A percentile compares a stretch with the other conserved stretches of the same genome.
phyloP scores from a whole-genome alignment of 2,329 filamentous ascomycete species.

The Stemphylium beticola region DNA sequence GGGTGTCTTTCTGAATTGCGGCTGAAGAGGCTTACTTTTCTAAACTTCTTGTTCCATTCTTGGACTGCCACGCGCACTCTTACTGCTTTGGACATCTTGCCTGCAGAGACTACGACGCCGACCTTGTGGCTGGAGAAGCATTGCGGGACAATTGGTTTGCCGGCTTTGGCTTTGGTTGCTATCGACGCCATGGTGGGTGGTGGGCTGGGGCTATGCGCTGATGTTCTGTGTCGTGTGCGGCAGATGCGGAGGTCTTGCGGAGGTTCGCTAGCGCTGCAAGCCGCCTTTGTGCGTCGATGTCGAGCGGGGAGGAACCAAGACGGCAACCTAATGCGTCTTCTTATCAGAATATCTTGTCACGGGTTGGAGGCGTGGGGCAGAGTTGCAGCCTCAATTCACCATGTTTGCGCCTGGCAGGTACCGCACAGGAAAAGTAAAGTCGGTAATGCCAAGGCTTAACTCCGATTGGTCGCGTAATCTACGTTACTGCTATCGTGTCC shows the following conservation, averaged over 20 bases:
- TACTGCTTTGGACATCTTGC: slow-evolving; percentile 78
- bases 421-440: slow-evolving; percentile 32
- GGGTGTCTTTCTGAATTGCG: background rate
- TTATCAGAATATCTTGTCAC: background rate
- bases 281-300: background rate
- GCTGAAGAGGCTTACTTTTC: slow-evolving; percentile 64
- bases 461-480: slow-evolving; percentile 35
- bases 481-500: slow-evolving; percentile 38
- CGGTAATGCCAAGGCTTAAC: slow-evolving; percentile 28
- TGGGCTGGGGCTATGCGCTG: background rate
- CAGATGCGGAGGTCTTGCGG: slow-evolving; percentile 17
- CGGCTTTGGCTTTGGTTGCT: slow-evolving; percentile 25
- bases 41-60: slow-evolving; percentile 73
- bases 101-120: slow-evolving; percentile 78
- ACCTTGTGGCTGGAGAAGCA: slow-evolving; percentile 40
- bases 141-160: slow-evolving; percentile 33
- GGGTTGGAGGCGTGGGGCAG: slow-evolving; percentile 5
- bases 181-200: slow-evolving; percentile 30
- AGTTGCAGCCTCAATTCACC: slow-evolving; percentile 19
- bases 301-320: slow-evolving; percentile 1
- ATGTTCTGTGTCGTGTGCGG: slow-evolving; percentile 10
- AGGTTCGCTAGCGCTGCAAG: slow-evolving; percentile 8
- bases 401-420: background rate
- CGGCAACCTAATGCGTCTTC: slow-evolving; percentile 30
- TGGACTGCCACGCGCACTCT: slow-evolving; percentile 76